Evolutionary conservation across 192 early-diverging fungal species (phyloP), one percentile per base, ranked within the genome.

Genomic region (Geranomyces variabilis): DNA sequence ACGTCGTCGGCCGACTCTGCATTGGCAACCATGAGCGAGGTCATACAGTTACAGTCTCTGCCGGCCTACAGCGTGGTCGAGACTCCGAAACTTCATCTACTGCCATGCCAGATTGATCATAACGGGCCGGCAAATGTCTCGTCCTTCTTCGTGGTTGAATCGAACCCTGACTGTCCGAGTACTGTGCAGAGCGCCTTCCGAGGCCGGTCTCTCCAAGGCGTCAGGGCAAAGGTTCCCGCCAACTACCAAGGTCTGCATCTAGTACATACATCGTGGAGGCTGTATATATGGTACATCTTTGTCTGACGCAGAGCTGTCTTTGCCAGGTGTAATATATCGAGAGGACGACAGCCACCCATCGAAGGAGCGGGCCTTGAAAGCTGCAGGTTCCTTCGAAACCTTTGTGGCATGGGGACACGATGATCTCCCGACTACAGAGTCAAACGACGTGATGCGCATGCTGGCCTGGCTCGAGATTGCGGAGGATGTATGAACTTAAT

Each of bases 51-150:
- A 41, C 5, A 41, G 36, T 3, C 36, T 10, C 36, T 10, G 3
- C 61, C 15, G 28, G 21, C 28, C 51, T 3, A 55, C 51, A 41
- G 36, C 36, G 36, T 3, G 36, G 3, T 10, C 5, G 36, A 5
- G 33, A 31, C 63, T 36, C 46, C 66, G 19, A 34, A 6, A 9
- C 51, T 79, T 33, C 78, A 79, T 47, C 55, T 67, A 31, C 74
- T 79, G 17, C 78, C 78, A 0, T 79, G 68, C 73, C 31, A 66
- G 43, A 72, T 79, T 33, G 53, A 31, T 24, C 70, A 75, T 74
- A 46, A 48, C 22, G 78, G 78, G 17, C 78, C 67, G 12, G 78
- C 74, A 19, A 70, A 67, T 31, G 70, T 75, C 0, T 29, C 57
- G 21, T 48, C 56, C 34, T 65, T 67, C 41, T 79, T 79, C 57